Evolutionary conservation across 2,329 filamentous ascomycete species (phyloP).

Genomic region (Nemania serpens): DNA sequence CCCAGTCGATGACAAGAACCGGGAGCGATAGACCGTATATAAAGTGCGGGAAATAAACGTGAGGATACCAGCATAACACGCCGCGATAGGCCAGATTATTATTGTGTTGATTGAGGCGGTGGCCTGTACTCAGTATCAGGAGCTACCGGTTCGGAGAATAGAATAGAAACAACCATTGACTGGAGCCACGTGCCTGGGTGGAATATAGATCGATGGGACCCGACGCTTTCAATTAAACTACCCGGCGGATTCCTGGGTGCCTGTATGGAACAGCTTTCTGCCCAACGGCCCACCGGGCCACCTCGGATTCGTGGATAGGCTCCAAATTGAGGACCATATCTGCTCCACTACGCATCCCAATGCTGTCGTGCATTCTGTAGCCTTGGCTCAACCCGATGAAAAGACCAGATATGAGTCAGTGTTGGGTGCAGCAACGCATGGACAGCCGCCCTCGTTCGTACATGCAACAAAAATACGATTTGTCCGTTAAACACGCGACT

Average conservation of each 20-base stretch:
- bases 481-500: background rate
- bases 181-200: constrained; percentile 47
- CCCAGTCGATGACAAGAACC: background rate
- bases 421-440: constrained; percentile 14
- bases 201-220: constrained; percentile 29
- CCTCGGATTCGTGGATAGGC: constrained; percentile 26
- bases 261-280: constrained; percentile 36
- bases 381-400: constrained; percentile 19
- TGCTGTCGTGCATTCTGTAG: constrained; percentile 24
- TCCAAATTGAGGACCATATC: constrained; percentile 36
- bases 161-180: constrained; percentile 33
- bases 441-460: constrained; percentile 1
- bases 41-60: constrained; percentile 8
- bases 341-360: constrained; percentile 28
- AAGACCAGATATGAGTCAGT: constrained; percentile 19
- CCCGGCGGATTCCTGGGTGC: constrained; percentile 16
- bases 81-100: constrained; percentile 10
- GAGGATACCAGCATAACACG: constrained; percentile 11
- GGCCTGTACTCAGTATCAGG: background rate
- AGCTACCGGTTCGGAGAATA: constrained; percentile 14
- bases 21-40: constrained; percentile 4
- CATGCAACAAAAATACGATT: constrained; percentile 7
- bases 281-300: constrained; percentile 42
- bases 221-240: constrained; percentile 6
- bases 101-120: constrained; percentile 9